Evolutionary conservation across 805 yeast genomes (phyloP).

Genomic region (Barnettozyma populi): DNA sequence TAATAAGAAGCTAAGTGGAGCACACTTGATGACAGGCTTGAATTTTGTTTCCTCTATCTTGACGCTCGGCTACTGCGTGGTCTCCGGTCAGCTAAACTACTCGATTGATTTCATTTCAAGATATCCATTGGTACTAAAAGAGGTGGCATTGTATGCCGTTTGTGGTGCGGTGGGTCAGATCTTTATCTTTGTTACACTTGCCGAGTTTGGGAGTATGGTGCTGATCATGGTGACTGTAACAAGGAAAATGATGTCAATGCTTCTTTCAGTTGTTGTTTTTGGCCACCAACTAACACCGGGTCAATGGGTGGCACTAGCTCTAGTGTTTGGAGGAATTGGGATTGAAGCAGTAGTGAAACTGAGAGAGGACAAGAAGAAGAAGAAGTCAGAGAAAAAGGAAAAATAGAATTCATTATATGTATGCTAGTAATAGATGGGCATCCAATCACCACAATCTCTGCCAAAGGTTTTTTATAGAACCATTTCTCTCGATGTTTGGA

Average conservation of each 20-base stretch:
- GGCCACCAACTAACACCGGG: constrained; percentile 60
- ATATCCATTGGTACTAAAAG: constrained; percentile 52
- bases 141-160: constrained; percentile 60
- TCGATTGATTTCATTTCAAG: constrained; percentile 40
- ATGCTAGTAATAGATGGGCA: not conserved
- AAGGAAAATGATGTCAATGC: constrained; percentile 93
- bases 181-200: constrained; percentile 83
- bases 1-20: constrained; percentile 60
- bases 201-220: constrained; percentile 77
- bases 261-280: constrained; percentile 77
- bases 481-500: constrained; percentile 38
- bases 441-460: constrained; percentile 24
- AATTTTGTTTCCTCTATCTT: constrained; percentile 41
- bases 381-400: not conserved
- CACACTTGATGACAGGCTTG: constrained; percentile 77
- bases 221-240: constrained; percentile 93
- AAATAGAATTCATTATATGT: not conserved
- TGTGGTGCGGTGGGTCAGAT: constrained; percentile 92
- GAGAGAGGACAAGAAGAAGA: constrained; percentile 1
- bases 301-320: constrained; percentile 75
- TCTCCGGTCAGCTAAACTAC: constrained; percentile 45
- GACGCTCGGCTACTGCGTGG: constrained; percentile 43
- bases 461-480: constrained; percentile 17
- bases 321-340: constrained; percentile 84
- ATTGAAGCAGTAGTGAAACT: constrained; percentile 51